Evolutionary conservation across 2,329 filamentous ascomycete genomes (phyloP).

Genomic region (Byssochlamys sp.): DNA sequence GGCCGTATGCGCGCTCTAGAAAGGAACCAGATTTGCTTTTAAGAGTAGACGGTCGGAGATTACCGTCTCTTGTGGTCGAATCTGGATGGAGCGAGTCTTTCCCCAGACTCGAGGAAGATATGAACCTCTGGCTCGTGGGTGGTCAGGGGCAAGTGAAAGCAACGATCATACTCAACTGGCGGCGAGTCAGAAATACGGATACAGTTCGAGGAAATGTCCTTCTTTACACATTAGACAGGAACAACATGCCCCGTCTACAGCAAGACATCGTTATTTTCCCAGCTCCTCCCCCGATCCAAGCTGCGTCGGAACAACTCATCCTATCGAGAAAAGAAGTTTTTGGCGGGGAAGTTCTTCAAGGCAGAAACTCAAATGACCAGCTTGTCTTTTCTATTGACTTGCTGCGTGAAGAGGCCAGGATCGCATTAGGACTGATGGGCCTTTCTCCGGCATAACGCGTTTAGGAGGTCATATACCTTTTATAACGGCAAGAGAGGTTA

Average conservation of each 20-base stretch:
- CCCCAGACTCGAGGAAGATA: neutral
- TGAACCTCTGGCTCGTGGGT: slow-evolving; percentile 3
- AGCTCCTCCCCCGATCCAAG: no score
- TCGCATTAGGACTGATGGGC: no score
- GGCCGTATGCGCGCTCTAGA: slow-evolving; percentile 6
- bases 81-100: slow-evolving; percentile 3
- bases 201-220: neutral
- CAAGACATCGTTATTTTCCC: neutral
- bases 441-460: no score
- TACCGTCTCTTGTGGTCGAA: slow-evolving; percentile 5
- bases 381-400: no score
- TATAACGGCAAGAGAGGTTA: no score
- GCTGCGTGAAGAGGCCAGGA: no score
- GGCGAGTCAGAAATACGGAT: neutral
- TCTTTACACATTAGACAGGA: neutral
- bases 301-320: no score
- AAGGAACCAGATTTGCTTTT: slow-evolving; percentile 10
- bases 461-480: no score
- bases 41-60: neutral
- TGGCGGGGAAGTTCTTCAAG: no score
- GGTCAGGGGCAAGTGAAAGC: neutral
- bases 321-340: no score
- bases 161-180: slow-evolving; percentile 3
- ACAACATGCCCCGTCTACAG: neutral
- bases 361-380: no score